Conservation (phyloP, 106 monocot species). For the Narthecium ossifragum region DNA sequence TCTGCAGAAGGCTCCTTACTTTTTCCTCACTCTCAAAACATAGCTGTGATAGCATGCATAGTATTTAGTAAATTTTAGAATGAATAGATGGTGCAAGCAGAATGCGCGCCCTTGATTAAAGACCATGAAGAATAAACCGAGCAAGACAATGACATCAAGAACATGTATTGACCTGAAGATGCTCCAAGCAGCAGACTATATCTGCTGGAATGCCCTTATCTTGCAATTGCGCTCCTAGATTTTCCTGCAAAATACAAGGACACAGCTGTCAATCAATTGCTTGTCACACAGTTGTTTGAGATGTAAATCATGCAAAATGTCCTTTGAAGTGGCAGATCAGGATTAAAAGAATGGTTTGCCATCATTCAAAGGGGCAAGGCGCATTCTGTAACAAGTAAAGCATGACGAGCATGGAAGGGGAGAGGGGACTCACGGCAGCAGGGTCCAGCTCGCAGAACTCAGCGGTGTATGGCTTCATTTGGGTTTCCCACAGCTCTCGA, state of each 20-base stretch:
- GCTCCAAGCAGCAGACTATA: slow-evolving; percentile 86
- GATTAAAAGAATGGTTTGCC: too few species aligned
- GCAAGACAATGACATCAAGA: neutral
- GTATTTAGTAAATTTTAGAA: neutral
- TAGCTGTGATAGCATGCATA: slow-evolving; percentile 29
- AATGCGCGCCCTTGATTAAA: neutral
- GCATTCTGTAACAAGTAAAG: too few species aligned
- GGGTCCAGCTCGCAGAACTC: slow-evolving; percentile 78
- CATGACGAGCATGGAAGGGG: neutral
- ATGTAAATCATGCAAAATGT: too few species aligned
- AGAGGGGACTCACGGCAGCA: slow-evolving; percentile 34
- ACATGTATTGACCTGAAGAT: slow-evolving; percentile 55
- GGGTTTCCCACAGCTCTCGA: slow-evolving; percentile 68
- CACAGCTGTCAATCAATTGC: too few species aligned
- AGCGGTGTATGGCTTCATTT: slow-evolving; percentile 68
- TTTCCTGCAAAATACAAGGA: slow-evolving; percentile 64
- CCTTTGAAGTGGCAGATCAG: too few species aligned
- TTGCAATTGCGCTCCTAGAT: slow-evolving; percentile 42
- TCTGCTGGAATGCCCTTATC: slow-evolving; percentile 74
- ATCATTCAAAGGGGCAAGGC: too few species aligned
- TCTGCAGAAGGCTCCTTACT: slow-evolving; percentile 65
- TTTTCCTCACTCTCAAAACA: slow-evolving; percentile 83
- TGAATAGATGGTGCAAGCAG: neutral
- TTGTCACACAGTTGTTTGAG: too few species aligned
- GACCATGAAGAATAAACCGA: neutral